Percentiles rank a stretch among this genome's conserved stretches.
phyloP scores from a whole-genome alignment of 108 stramenopile genomes.

The Asterionellopsis glacialis region DNA sequence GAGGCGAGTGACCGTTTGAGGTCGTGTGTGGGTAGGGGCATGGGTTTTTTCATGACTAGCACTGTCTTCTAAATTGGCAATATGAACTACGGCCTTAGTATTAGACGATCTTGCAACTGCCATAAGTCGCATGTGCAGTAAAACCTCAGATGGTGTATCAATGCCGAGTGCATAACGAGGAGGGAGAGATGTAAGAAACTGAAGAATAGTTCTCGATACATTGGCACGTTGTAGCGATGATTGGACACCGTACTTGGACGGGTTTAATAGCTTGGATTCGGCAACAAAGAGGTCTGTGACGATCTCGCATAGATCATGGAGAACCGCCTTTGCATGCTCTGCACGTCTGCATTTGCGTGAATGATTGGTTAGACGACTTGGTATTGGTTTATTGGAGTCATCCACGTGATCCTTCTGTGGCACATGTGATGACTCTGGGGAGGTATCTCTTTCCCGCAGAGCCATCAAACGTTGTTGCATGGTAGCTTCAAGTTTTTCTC shows the following conservation, averaged over 20 bases:
- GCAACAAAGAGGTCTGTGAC: constrained; percentile 34
- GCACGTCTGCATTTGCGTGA: constrained; percentile 22
- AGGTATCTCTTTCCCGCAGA: background rate
- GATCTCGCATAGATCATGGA: constrained; percentile 32
- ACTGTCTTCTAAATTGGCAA: constrained; percentile 17
- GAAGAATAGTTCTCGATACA: constrained; percentile 4
- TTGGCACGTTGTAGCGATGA: constrained; percentile 10
- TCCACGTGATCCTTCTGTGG: background rate
- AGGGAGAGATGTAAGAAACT: constrained; percentile 28
- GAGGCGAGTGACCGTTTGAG: constrained; percentile 6
- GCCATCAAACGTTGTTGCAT: constrained; percentile 6
- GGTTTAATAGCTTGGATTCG: constrained; percentile 31
- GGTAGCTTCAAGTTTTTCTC: constrained; percentile 4
- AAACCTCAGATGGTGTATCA: constrained; percentile 26
- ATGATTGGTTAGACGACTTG: constrained; percentile 13
- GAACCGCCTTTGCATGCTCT: constrained; percentile 26
- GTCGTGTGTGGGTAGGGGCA: background rate
- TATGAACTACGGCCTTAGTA: constrained; percentile 22
- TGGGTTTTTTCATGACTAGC: background rate
- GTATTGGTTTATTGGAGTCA: background rate
- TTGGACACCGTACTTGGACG: constrained; percentile 17
- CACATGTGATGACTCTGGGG: background rate
- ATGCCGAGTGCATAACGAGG: constrained; percentile 27
- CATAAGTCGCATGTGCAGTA: constrained; percentile 40
- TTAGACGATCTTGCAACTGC: constrained; percentile 19